Evolutionary conservation across 2,329 filamentous ascomycete species (phyloP).

Genomic region (Colletotrichum endophyticum): DNA sequence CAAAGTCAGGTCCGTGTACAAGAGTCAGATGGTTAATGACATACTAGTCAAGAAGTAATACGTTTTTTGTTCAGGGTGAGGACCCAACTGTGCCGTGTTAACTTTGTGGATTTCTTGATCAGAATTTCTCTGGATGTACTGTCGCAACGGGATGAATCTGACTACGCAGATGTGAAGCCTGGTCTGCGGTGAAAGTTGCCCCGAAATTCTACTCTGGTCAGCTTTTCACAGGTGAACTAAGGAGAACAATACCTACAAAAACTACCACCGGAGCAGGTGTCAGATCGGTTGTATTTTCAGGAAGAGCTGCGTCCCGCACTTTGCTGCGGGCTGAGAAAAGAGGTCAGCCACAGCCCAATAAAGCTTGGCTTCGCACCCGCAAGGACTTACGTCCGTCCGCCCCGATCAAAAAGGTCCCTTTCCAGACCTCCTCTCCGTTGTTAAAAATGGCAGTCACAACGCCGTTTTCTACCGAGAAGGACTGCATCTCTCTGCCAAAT

Average conservation of each 20-base stretch:
- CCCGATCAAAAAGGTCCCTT: neutral
- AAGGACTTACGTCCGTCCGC: neutral
- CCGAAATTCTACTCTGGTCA: neutral
- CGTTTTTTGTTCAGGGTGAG: neutral
- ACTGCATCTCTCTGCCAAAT: neutral
- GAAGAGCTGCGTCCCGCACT: neutral
- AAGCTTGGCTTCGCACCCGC: neutral
- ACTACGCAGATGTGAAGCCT: neutral
- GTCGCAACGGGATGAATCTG: neutral
- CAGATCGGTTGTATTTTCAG: neutral
- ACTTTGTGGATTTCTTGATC: neutral
- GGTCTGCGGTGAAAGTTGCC: neutral
- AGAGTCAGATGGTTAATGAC: neutral
- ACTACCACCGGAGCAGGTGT: neutral
- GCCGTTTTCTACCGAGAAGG: neutral
- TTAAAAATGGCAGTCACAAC: neutral
- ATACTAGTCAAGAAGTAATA: neutral
- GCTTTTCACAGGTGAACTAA: accelerated
- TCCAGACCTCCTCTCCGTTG: neutral
- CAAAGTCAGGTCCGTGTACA: neutral
- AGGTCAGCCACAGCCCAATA: neutral
- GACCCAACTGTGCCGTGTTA: neutral
- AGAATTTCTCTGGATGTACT: neutral
- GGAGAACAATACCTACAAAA: neutral
- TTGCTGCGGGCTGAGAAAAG: neutral